Evolutionary conservation across 139 green algal genomes (phyloP), one percentile per base, ranked within the genome.

Genomic region (Coelastrella sp.): DNA sequence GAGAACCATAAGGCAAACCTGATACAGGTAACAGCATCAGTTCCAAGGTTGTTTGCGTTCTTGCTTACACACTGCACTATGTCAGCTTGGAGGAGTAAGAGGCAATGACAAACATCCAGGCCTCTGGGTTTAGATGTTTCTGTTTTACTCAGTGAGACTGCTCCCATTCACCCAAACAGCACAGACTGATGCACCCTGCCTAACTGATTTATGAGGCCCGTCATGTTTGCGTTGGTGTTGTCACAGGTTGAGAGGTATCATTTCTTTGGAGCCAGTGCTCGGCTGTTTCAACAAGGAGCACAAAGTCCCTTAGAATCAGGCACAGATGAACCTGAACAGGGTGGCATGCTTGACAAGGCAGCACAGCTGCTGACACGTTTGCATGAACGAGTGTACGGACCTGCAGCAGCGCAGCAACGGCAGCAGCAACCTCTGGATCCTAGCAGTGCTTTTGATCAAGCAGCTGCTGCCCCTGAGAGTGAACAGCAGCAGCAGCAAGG

Each of bases 171-270:
- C n/a, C n/a, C n/a, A n/a, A n/a, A n/a, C n/a, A n/a, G n/a, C n/a
- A n/a, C n/a, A n/a, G n/a, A n/a, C n/a, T n/a, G n/a, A n/a, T n/a
- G n/a, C n/a, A n/a, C n/a, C n/a, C n/a, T n/a, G n/a, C n/a, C n/a
- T n/a, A n/a, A n/a, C n/a, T n/a, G n/a, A n/a, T n/a, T n/a, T n/a
- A n/a, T n/a, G n/a, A n/a, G n/a, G n/a, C n/a, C n/a, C 45, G 15
- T 9, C 1, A 13, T 57, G 45, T 57, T 9, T 57, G 45, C 15
- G 45, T 57, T 9, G 11, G 45, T 57, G 23, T 25, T 23, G 40
- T 81, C n/a, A n/a, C n/a, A 94, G 81, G 86, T 93, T 17, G 92
- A 97, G 78, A 89, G 96, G 4, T 99, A 99, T 91, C 91, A 98
- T 71, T 99, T 93, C 89, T 99, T 98, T 86, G 96, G 93, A 4